phyloP scores from a whole-genome alignment of 306 rosid species.

The Arachis stenosperma region DNA sequence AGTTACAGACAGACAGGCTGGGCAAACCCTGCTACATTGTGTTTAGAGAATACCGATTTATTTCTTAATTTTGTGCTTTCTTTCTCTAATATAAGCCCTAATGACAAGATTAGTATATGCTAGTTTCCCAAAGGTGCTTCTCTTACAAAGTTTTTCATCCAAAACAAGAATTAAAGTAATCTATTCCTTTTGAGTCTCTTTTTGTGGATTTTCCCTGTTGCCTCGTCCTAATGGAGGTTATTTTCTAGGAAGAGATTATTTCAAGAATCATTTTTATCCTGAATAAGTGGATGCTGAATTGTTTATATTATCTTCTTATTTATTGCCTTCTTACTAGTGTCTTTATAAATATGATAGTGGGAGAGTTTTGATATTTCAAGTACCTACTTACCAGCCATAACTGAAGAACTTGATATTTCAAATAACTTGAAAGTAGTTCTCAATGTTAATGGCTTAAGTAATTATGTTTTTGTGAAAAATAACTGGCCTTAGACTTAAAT shows the following conservation, averaged over 20 bases:
- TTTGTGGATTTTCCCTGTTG: constrained; percentile 19
- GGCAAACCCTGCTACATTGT: constrained; percentile 15
- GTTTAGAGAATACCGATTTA: constrained; percentile 6
- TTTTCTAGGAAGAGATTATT: constrained; percentile 3
- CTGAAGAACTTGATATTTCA: not conserved
- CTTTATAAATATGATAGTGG: not conserved
- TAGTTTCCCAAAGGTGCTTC: constrained; percentile 2
- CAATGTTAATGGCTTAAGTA: constrained; percentile 3
- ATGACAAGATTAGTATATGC: not conserved
- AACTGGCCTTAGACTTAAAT: not conserved
- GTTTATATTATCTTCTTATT: not conserved
- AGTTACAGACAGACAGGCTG: constrained; percentile 21
- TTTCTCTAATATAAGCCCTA: not conserved
- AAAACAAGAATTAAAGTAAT: not conserved
- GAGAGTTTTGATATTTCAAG: not conserved
- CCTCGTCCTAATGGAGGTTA: not conserved
- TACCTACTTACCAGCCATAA: not conserved
- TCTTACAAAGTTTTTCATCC: constrained; percentile 9
- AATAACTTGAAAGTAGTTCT: not conserved
- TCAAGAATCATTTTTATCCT: not conserved
- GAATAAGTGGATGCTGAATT: not conserved
- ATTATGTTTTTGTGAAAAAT: not conserved
- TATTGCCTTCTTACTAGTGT: not conserved
- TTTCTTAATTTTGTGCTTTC: not conserved
- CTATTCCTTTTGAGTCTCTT: not conserved